Evolutionary conservation across 2,329 filamentous ascomycete species (phyloP).

Genomic region (Colletotrichum tamarilloi): DNA sequence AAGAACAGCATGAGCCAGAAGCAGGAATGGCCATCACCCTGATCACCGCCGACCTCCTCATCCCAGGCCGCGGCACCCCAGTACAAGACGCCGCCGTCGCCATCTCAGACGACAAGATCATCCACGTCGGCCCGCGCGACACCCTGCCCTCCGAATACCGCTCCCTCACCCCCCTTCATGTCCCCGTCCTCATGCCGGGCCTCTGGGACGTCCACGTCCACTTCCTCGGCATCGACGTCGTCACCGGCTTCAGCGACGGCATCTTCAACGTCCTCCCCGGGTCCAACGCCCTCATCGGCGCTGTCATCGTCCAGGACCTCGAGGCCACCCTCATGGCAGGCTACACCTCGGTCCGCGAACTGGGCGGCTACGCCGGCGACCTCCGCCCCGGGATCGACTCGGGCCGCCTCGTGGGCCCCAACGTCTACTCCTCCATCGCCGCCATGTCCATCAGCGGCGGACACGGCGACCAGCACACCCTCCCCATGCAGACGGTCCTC

Average conservation of each 20-base stretch:
- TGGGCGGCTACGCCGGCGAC: conserved; percentile 59
- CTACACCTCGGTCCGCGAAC: conserved; percentile 62
- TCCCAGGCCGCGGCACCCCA: conserved; percentile 59
- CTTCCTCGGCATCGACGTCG: conserved; percentile 50
- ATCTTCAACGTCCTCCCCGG: conserved; percentile 37
- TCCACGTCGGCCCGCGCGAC: conserved; percentile 48
- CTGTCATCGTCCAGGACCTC: conserved; percentile 53
- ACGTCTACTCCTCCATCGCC: conserved; percentile 58
- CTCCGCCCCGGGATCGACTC: conserved; percentile 54
- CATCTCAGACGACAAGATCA: conserved; percentile 51
- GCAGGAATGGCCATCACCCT: conserved; percentile 5
- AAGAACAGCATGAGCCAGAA: background rate
- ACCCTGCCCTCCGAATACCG: conserved; percentile 47
- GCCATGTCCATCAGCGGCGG: conserved; percentile 60
- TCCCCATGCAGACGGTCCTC: conserved; percentile 48
- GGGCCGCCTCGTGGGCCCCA: conserved; percentile 57
- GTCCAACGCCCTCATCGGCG: conserved; percentile 48
- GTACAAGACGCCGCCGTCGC: conserved; percentile 51
- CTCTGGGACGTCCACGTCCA: conserved; percentile 66
- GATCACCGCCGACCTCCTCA: conserved; percentile 51
- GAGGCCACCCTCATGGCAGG: conserved; percentile 56
- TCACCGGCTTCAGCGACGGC: conserved; percentile 34
- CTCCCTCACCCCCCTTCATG: conserved; percentile 42
- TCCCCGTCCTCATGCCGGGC: conserved; percentile 60
- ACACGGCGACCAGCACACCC: conserved; percentile 57